Evolutionary conservation across 345 rosid species (phyloP), one percentile per base, ranked within the genome.

Genomic region (Syzygium jambos): DNA sequence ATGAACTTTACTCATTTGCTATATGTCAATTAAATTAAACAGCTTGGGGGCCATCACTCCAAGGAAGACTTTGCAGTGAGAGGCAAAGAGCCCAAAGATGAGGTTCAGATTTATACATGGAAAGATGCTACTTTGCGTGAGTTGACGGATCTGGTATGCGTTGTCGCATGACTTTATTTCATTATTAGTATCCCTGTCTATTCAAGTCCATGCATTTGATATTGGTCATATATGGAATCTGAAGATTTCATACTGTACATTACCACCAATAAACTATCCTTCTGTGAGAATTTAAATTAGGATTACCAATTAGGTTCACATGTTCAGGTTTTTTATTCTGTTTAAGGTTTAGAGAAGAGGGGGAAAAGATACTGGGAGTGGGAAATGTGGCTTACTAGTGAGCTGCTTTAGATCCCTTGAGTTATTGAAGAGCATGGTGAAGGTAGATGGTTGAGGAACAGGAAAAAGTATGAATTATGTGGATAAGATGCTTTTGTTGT

Each of bases 81-180:
- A 89, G 98, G 99, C 90, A 96, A 96, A 93, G 99, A 96, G 84
- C 99, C 99, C 56, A 96, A 96, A 87, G 97, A 95, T 87, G 99
- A 96, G 93, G 99, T 96, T 91, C 99, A 95, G 88, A 96, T 97
- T 77, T 97, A 97, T 90, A 96, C 99, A 6, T 97, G 99, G 98
- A 97, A 95, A 90, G 98, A 97, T 93, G 99, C 99, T 68, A 95
- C 93, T 57, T 96, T 97, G 53, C 96, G 97, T 1, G 97, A 97
- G 92, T 88, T 95, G 89, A 96, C 99, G 7, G 99, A 97, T 88
- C 92, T 96, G 94, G 99, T 97, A 89, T 87, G 94, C 87, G 13
- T 21, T 78, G 59, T 84, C 6, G 29, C 10, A 27, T 86, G 51
- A 52, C 59, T 57, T 68, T 34, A 80, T 59, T 82, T 57, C 10